phyloP scores from a whole-genome alignment of 2,329 filamentous ascomycete species.

The Ophiocordyceps camponoti-leonardi region DNA sequence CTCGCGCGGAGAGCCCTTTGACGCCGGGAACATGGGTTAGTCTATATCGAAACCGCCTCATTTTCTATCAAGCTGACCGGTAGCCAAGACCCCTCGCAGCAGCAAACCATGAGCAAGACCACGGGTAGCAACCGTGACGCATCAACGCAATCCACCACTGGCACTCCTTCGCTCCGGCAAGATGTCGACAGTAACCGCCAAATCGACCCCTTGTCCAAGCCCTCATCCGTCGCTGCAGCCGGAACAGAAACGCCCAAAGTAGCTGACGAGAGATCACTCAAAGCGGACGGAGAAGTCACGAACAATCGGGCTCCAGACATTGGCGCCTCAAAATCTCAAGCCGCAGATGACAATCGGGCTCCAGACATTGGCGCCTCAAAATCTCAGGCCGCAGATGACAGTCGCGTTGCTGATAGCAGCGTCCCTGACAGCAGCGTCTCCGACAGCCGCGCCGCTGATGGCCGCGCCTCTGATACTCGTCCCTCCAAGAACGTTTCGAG shows the following conservation, averaged over 20 bases:
- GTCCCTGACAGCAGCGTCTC: no score
- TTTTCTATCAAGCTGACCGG: not conserved
- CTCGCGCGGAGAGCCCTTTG: slow-evolving; percentile 53
- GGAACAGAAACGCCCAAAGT: not conserved
- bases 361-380: not conserved
- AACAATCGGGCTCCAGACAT: not conserved
- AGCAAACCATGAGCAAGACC: not conserved
- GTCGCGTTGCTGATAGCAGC: no score
- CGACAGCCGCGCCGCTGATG: no score
- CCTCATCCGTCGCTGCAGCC: no score
- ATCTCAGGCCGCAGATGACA: not conserved
- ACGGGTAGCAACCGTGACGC: not conserved
- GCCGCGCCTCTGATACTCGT: no score
- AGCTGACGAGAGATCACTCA: not conserved
- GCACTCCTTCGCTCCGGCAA: not conserved
- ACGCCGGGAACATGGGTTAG: slow-evolving; percentile 55
- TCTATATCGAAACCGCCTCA: no score
- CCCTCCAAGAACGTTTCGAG: not conserved
- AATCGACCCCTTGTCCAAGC: not conserved
- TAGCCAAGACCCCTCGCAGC: not conserved
- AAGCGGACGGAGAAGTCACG: no score
- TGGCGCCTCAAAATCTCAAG: not conserved
- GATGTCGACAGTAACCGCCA: not conserved
- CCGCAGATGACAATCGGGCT: not conserved
- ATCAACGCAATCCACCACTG: not conserved